These are phyloP conservation scores for Pleurotus sapidus DNA, from an alignment of 768 basidiomycete species.

Conservation along the genomic window DNA sequence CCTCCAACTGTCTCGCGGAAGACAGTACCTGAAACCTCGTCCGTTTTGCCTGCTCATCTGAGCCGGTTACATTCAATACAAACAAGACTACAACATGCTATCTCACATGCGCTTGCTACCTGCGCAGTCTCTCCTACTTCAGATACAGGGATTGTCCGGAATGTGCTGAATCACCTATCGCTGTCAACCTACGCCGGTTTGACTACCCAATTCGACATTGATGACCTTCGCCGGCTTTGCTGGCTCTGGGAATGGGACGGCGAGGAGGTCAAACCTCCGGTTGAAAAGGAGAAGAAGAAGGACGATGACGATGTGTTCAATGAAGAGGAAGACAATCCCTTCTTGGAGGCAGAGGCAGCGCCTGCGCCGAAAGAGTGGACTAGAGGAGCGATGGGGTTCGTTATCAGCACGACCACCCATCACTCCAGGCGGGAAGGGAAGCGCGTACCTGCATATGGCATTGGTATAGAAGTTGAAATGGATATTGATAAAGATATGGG, in stretches of 20 bases:
- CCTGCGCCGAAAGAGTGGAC: conserved; percentile 64
- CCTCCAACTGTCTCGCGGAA: conserved; percentile 45
- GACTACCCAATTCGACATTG: conserved; percentile 57
- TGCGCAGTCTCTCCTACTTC: conserved; percentile 74
- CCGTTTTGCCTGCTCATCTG: conserved; percentile 53
- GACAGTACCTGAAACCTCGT: conserved; percentile 14
- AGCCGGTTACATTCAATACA: conserved; percentile 62
- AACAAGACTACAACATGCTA: conserved; percentile 73
- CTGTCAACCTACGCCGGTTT: conserved; percentile 68
- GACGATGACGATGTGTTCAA: conserved; percentile 12
- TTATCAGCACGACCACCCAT: conserved; percentile 71
- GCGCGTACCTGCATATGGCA: conserved; percentile 76
- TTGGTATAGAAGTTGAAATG: conserved; percentile 86
- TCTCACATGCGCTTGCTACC: conserved; percentile 83
- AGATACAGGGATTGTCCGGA: conserved; percentile 73
- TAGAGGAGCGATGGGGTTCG: conserved; percentile 76
- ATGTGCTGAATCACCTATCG: conserved; percentile 77
- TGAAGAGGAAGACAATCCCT: conserved; percentile 66
- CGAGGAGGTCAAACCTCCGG: conserved; percentile 28
- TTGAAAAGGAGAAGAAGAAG: not conserved
- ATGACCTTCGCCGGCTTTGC: conserved; percentile 73
- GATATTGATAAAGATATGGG: conserved; percentile 78
- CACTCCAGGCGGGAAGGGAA: conserved; percentile 63
- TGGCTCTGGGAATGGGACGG: conserved; percentile 92
- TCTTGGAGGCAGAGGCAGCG: conserved; percentile 43